Evolutionary conservation across 2,329 filamentous ascomycete species (phyloP), one percentile per base, ranked within the genome.

Genomic region (Curvularia eragrostidis): DNA sequence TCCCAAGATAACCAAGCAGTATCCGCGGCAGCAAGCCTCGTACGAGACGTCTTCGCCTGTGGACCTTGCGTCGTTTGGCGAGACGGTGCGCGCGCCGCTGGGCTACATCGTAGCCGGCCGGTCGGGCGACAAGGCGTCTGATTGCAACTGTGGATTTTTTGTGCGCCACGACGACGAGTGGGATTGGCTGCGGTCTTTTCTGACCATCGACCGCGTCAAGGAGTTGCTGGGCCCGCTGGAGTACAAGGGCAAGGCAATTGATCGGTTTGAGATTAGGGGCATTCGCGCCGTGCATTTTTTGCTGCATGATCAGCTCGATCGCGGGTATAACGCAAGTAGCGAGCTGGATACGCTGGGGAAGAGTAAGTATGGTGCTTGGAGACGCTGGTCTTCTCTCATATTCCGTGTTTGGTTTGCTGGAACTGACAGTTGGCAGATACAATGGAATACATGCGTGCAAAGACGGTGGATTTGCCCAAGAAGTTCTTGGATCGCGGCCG

Each of bases 31-130:
- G 38, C 71, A 72, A 30, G 34, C 51, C 1, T 65, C 63, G 4
- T 78, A 76, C 59, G 75, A 79, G 63, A 76, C 56, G 4, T 10
- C 23, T 38, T 23, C 68, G 52, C 59, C 64, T 3, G 56, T 49
- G 0, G 43, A 57, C 1, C 56, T 64, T 0, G 23, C 24, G 1
- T 47, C 48, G 0, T 69, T 69, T 21, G 63, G 65, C 15, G 61
- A 65, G 1, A 77, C 73, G 1, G 68, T 69, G 0, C 57, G 60
- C n/a, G 69, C 75, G 15, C 77, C 74, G 4, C 65, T 82, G 0
- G 80, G 80, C 9, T 77, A 78, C n/a, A 70, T 82, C 15, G 77
- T 76, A 1, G 76, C 82, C 15, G 80, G 75, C 0, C 68, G 82
- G 38, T 80, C 80, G 1, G 75, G 74, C 10, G 74, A 77, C 48